Conservation (phyloP, 306 rosid species). For the Prunus mira region DNA sequence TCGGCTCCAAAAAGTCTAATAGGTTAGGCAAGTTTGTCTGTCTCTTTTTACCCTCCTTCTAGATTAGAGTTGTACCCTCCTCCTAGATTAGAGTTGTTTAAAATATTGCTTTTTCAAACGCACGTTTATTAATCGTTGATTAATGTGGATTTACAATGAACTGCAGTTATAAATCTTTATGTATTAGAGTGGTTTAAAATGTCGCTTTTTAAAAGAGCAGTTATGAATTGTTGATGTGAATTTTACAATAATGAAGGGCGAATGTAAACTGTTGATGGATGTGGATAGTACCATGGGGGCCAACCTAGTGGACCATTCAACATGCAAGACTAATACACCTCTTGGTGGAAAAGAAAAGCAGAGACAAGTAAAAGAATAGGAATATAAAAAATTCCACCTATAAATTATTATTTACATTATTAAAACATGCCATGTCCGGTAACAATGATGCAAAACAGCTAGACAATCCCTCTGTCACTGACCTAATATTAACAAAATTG, state of each 20-base stretch:
- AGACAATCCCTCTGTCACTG: conserved; percentile 54
- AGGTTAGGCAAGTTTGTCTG: no score
- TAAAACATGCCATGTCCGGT: conserved; percentile 31
- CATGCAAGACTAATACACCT: not conserved
- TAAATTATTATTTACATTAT: conserved; percentile 41
- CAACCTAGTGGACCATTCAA: not conserved
- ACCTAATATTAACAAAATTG: conserved; percentile 62
- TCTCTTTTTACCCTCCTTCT: not conserved
- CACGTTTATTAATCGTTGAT: no score
- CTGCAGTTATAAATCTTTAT: no score
- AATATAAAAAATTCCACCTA: conserved; percentile 32
- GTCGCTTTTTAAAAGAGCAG: no score
- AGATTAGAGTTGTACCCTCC: not conserved
- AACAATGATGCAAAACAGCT: conserved; percentile 54
- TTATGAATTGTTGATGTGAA: no score
- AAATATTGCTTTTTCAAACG: no score
- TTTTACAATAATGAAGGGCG: no score
- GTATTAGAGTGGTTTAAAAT: no score
- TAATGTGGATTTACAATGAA: no score
- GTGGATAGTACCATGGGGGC: not conserved
- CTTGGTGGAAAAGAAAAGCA: not conserved
- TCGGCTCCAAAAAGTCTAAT: no score
- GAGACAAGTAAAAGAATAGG: not conserved
- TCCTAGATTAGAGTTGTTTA: not conserved
- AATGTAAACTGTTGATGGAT: not conserved